These are phyloP conservation scores for Ramalina intermedia DNA, from an alignment of 495 filamentous ascomycete genomes.

Conservation along the genomic window DNA sequence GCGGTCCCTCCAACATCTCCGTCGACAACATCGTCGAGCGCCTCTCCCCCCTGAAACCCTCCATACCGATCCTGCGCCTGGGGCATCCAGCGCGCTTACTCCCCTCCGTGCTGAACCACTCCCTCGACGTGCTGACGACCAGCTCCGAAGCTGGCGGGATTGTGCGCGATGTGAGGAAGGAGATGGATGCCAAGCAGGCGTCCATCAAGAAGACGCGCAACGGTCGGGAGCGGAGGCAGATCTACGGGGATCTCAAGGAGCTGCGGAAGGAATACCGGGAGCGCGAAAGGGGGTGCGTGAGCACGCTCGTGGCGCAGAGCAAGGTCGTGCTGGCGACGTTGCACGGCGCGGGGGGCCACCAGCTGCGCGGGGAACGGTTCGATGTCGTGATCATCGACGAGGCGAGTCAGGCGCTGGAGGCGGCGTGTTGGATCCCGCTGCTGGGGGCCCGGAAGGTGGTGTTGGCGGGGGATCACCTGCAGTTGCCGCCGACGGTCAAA, in stretches of 20 bases:
- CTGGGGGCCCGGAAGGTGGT: slow-evolving; percentile 70
- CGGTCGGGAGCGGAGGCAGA: slow-evolving; percentile 63
- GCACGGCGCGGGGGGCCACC: slow-evolving; percentile 80
- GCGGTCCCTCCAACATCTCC: slow-evolving; percentile 88
- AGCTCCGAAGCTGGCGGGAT: slow-evolving; percentile 81
- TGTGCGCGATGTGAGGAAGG: slow-evolving; percentile 77
- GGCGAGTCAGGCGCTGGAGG: slow-evolving; percentile 88
- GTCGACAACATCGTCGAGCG: slow-evolving; percentile 99
- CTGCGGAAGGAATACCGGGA: slow-evolving; percentile 80
- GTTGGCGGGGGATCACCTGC: slow-evolving; percentile 86
- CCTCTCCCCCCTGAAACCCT: slow-evolving; percentile 52
- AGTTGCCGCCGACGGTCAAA: slow-evolving; percentile 91
- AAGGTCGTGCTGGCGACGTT: slow-evolving; percentile 85
- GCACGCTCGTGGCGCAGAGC: slow-evolving; percentile 55
- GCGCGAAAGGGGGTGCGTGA: slow-evolving; percentile 68
- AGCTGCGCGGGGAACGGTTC: slow-evolving; percentile 66
- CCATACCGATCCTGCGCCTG: slow-evolving; percentile 70
- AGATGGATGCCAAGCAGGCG: slow-evolving; percentile 86
- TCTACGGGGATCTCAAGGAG: slow-evolving; percentile 74
- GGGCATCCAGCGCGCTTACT: slow-evolving; percentile 88
- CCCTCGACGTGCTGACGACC: slow-evolving; percentile 81
- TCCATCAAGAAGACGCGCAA: slow-evolving; percentile 75
- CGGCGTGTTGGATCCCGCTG: slow-evolving; percentile 95
- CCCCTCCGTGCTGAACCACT: slow-evolving; percentile 76
- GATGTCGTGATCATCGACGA: slow-evolving; percentile 95